A percentile compares a stretch with the other conserved stretches of the same genome.
phyloP scores from a whole-genome alignment of 2,329 filamentous ascomycete species.

The Pestalotiopsis sp. region DNA sequence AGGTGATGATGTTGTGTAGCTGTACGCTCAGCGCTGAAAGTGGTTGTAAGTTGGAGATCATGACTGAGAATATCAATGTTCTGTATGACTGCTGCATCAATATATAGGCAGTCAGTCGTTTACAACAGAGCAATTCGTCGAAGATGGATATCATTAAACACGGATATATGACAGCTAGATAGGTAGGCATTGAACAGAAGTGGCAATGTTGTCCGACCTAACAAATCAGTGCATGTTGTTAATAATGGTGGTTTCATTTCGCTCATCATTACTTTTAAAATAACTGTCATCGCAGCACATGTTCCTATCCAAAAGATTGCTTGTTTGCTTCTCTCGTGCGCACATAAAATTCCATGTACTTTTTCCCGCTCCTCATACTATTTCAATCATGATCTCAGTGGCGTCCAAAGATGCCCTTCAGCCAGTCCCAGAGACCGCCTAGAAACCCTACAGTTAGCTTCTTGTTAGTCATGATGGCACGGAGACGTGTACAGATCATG shows the following conservation, averaged over 20 bases:
- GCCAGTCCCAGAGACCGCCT: not conserved
- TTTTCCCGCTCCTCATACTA: not conserved
- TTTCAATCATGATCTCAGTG: not conserved
- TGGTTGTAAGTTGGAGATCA: too few relatives aligned
- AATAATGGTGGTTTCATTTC: not conserved
- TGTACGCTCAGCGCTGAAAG: too few relatives aligned
- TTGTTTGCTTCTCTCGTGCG: not conserved
- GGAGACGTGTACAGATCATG: not conserved
- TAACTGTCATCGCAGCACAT: not conserved
- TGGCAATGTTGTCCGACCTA: too few relatives aligned
- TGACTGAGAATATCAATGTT: too few relatives aligned
- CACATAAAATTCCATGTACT: not conserved
- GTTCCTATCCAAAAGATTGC: not conserved
- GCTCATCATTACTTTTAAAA: not conserved
- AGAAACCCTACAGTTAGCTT: not conserved
- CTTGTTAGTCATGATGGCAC: not conserved
- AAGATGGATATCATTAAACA: too few relatives aligned
- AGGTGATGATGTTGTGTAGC: too few relatives aligned
- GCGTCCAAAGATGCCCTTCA: conserved; percentile 5
- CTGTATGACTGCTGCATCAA: too few relatives aligned
- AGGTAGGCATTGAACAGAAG: too few relatives aligned
- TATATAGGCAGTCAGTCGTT: too few relatives aligned
- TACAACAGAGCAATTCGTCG: too few relatives aligned
- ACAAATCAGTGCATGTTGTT: too few relatives aligned
- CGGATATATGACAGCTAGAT: too few relatives aligned